These are phyloP conservation scores for Arctostaphylos glauca DNA, from an alignment of 148 eudicot species.

Conservation along the genomic window DNA sequence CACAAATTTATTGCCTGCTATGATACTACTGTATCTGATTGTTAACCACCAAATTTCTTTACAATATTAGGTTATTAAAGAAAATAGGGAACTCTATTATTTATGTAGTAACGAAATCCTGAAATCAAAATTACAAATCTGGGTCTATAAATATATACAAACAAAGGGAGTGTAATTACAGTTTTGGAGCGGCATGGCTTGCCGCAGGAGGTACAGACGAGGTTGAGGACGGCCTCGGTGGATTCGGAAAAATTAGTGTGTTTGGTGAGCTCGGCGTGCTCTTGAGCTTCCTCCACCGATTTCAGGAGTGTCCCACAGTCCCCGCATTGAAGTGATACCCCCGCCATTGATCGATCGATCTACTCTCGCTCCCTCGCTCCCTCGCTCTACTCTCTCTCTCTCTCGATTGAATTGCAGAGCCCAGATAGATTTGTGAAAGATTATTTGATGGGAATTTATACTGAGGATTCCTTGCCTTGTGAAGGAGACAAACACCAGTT, in stretches of 20 bases:
- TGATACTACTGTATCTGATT: not conserved
- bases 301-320: slow-evolving; percentile 77
- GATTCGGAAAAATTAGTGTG: slow-evolving; percentile 89
- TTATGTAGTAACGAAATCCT: not conserved
- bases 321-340: slow-evolving; percentile 84
- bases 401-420: not conserved
- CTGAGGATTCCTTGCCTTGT: not conserved
- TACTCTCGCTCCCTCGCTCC: not conserved
- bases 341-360: slow-evolving; percentile 55
- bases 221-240: slow-evolving; percentile 87
- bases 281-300: slow-evolving; percentile 90
- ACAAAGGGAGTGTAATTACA: slow-evolving; percentile 20
- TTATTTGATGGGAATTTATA: not conserved
- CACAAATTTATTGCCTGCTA: not conserved
- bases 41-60: not conserved
- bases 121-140: slow-evolving; percentile 11
- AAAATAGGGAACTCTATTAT: not conserved
- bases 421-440: too few species aligned
- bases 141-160: too few species aligned
- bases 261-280: slow-evolving; percentile 87
- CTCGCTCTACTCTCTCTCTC: too few species aligned
- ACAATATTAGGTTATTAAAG: not conserved
- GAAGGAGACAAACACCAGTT: not conserved
- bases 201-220: slow-evolving; percentile 74
- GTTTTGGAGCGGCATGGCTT: slow-evolving; percentile 99